Evolutionary conservation across 768 basidiomycete genomes (phyloP), one percentile per base, ranked within the genome.

Genomic region (Plicaturopsis crispa): DNA sequence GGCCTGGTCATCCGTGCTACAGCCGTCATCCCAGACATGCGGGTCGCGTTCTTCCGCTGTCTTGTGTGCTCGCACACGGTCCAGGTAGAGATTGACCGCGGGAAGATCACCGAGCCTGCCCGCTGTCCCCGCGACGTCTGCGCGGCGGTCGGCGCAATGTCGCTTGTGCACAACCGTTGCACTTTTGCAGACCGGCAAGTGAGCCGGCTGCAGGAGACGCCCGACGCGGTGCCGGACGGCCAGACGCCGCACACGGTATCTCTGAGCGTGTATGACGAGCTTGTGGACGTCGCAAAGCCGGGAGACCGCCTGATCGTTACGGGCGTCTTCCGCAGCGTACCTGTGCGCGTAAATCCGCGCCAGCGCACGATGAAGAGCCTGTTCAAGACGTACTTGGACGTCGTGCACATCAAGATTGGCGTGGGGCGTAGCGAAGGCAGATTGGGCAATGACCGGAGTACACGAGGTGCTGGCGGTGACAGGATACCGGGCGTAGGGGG

Each of bases 21-120:
- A 0, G 90, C 94, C 8, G 86, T 99, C 51, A 97, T 98, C 42
- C 96, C 96, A 3, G 96, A 99, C 61, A 98, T 99, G 96, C 93
- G 94, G 63, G 79, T 80, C 47, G 96, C 94, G 16, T 98, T 99
- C 69, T 99, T 99, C 76, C 86, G 93, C 39, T 99, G 96, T 62
- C 69, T 89, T 19, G 85, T 84, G 24, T 99, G 96, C 58, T 84
- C 84, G 28, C 96, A 98, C 60, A 97, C 96, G n/a, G 80, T 91
- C 6, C 91, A 91, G 55, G 87, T 90, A 45, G 92, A 96, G 54
- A 96, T 98, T 35, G 93, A 97, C 59, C 83, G 93, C n/a, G 96
- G 94, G 31, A 88, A 90, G 60, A 98, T 99, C 49, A 80, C 85
- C 55, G 94, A 98, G 59, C 96, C 96, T 3, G 71, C 72, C 12